Evolutionary conservation across 192 early-diverging fungal genomes (phyloP).

Genomic region (Linnemannia hyalina): DNA sequence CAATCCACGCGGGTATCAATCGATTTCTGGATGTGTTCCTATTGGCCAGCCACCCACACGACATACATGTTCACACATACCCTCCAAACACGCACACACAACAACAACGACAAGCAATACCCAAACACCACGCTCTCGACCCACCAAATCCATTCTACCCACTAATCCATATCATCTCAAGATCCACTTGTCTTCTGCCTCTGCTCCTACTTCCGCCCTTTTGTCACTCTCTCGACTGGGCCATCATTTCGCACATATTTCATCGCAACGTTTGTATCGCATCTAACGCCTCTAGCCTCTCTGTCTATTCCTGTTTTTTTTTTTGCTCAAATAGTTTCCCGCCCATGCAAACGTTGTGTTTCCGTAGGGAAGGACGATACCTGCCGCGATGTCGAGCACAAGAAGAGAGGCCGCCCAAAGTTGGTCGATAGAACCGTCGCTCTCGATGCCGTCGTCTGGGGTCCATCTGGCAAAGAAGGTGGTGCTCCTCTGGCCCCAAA

Average conservation of each 20-base stretch:
- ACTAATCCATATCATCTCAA: constrained; percentile 7
- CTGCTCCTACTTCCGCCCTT: background rate
- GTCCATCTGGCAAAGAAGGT: constrained; percentile 30
- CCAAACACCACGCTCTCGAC: background rate
- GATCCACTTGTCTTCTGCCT: background rate
- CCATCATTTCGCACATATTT: background rate
- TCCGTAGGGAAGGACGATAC: constrained; percentile 79
- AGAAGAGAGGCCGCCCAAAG: constrained; percentile 88
- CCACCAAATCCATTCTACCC: constrained; percentile 1
- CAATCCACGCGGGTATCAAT: constrained; percentile 36
- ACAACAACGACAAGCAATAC: background rate
- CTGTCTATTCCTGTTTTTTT: background rate
- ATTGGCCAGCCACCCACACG: constrained; percentile 21
- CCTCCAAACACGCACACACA: background rate
- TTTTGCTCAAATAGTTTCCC: constrained; percentile 58
- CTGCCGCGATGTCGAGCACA: constrained; percentile 91
- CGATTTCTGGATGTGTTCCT: constrained; percentile 36
- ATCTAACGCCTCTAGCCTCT: background rate
- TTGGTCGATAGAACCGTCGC: constrained; percentile 69
- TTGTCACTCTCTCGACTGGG: background rate
- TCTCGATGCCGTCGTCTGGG: constrained; percentile 41
- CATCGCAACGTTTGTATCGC: background rate
- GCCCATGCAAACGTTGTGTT: constrained; percentile 87
- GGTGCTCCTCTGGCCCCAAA: constrained; percentile 18
- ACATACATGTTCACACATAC: constrained; percentile 14